These are phyloP conservation scores for Aspergillus bridgeri DNA, from an alignment of 495 filamentous ascomycete species.

Conservation along the genomic window DNA sequence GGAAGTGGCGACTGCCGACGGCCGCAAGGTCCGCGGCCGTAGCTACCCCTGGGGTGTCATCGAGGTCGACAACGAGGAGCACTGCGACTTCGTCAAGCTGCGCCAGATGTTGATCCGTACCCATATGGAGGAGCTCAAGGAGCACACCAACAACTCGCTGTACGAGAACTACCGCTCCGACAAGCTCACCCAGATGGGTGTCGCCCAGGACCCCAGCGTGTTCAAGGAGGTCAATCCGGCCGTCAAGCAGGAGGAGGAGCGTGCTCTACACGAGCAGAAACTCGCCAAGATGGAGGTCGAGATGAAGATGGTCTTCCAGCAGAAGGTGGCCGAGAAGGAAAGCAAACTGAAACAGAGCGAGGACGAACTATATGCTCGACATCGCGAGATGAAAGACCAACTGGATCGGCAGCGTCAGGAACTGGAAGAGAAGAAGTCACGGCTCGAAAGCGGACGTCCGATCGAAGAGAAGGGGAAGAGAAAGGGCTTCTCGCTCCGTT, in stretches of 20 bases:
- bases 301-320: slow-evolving; percentile 99
- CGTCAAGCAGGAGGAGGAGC: slow-evolving; percentile 99
- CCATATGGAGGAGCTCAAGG: slow-evolving; percentile 99
- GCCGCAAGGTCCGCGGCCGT: slow-evolving; percentile 93
- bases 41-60: slow-evolving; percentile 98
- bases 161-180: slow-evolving; percentile 99
- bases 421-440: slow-evolving; percentile 93
- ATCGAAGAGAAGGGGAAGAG: slow-evolving; percentile 90
- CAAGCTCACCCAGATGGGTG: slow-evolving; percentile 97
- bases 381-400: slow-evolving; percentile 99
- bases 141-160: slow-evolving; percentile 97
- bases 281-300: slow-evolving; percentile 99
- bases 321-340: slow-evolving; percentile 99
- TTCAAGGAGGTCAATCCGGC: slow-evolving; percentile 99
- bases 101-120: slow-evolving; percentile 99
- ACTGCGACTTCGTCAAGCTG: slow-evolving; percentile 99
- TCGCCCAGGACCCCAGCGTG: slow-evolving; percentile 94
- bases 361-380: slow-evolving; percentile 95
- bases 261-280: slow-evolving; percentile 96
- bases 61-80: slow-evolving; percentile 99
- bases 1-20: slow-evolving; percentile 86
- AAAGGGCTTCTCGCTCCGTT: slow-evolving; percentile 98
- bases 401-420: slow-evolving; percentile 90
- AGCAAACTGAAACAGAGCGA: slow-evolving; percentile 99
- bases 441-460: slow-evolving; percentile 89